Evolutionary conservation across 179 eudicot species (phyloP).

Genomic region (Drosera spatulata): DNA sequence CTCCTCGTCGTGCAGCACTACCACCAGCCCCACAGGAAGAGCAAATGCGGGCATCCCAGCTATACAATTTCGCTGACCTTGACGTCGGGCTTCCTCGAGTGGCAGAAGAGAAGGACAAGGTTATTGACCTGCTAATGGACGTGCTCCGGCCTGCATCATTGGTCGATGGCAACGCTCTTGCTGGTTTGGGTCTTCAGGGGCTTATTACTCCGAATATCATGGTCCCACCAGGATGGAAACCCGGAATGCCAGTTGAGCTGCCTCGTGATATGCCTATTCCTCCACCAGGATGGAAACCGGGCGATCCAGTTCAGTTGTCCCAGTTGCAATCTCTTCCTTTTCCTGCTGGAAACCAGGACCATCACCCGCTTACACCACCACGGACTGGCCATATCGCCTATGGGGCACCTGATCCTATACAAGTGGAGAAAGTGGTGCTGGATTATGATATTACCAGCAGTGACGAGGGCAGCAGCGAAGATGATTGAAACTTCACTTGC

Average conservation of each 20-base stretch:
- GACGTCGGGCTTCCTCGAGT: slow-evolving; percentile 76
- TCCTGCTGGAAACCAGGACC: slow-evolving; percentile 45
- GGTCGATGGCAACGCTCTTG: slow-evolving; percentile 23
- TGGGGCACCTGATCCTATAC: slow-evolving; percentile 51
- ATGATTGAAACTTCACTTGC: background rate
- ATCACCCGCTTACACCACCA: slow-evolving; percentile 11
- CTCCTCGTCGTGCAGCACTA: slow-evolving; percentile 82
- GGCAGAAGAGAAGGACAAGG: slow-evolving; percentile 40
- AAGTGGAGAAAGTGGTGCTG: slow-evolving; percentile 57
- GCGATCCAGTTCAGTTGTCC: slow-evolving; percentile 83
- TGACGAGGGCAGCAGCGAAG: slow-evolving; percentile 54
- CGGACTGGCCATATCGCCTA: slow-evolving; percentile 28
- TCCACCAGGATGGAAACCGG: slow-evolving; percentile 50
- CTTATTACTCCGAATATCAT: slow-evolving; percentile 49
- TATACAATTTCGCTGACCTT: slow-evolving; percentile 69
- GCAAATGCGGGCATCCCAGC: slow-evolving; percentile 90
- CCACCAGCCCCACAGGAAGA: slow-evolving; percentile 99
- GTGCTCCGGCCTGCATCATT: slow-evolving; percentile 18
- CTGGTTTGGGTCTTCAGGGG: slow-evolving; percentile 26
- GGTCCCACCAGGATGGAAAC: slow-evolving; percentile 72
- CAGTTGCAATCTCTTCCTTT: slow-evolving; percentile 43
- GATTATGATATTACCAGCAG: slow-evolving; percentile 59
- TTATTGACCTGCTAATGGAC: slow-evolving; percentile 53
- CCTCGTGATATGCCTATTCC: slow-evolving; percentile 32
- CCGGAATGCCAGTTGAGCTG: slow-evolving; percentile 60